A percentile compares a stretch with the other conserved stretches of the same genome.
phyloP scores from a whole-genome alignment of 805 yeast species.

The Clavispora asparagi region DNA sequence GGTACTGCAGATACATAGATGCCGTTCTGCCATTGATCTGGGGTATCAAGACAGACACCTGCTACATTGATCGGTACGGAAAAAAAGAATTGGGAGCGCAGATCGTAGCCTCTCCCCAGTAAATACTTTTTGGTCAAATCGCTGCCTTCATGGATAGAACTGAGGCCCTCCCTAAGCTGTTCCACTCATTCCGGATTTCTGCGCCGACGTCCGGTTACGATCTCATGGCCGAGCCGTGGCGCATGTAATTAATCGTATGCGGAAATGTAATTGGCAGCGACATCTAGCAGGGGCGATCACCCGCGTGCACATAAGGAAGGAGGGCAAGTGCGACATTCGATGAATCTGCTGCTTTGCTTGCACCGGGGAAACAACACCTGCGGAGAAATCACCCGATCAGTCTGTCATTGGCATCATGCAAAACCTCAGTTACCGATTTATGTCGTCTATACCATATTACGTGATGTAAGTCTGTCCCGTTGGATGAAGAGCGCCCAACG shows the following conservation, averaged over 20 bases:
- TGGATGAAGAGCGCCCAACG: neutral
- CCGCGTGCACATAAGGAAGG: neutral
- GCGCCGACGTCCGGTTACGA: neutral
- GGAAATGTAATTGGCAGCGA: constrained; percentile 2
- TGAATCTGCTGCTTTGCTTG: neutral
- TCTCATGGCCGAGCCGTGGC: neutral
- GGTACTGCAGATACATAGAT: neutral
- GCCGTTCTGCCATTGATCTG: neutral
- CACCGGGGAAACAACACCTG: no score
- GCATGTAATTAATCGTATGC: neutral
- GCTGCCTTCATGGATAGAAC: no score
- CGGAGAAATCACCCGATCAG: no score
- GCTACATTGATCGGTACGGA: no score
- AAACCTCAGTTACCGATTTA: no score
- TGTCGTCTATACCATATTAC: no score
- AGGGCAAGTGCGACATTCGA: neutral
- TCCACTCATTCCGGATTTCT: neutral
- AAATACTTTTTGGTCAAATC: no score
- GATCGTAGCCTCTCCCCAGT: no score
- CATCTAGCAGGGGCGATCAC: neutral
- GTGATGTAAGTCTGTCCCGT: no score
- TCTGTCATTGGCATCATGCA: no score
- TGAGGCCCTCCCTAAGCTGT: neutral
- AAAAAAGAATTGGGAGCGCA: no score
- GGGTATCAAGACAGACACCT: neutral